Conservation (phyloP, 345 rosid species). For the Gossypium mustelinum region DNA sequence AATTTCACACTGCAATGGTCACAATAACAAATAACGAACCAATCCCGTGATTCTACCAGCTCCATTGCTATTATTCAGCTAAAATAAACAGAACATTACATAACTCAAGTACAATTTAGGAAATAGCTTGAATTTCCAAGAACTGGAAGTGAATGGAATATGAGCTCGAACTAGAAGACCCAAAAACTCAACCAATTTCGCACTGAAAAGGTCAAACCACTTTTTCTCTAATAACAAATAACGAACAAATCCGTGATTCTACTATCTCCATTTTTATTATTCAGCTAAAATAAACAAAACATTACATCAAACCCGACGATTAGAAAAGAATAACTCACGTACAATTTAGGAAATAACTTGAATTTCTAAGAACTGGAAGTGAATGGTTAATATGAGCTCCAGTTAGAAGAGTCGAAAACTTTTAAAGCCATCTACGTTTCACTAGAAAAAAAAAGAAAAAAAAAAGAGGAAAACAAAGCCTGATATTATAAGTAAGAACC, state of each 20-base stretch:
- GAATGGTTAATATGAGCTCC: not conserved
- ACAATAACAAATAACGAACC: slow-evolving; percentile 15
- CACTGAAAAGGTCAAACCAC: slow-evolving; percentile 36
- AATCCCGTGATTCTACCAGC: not conserved
- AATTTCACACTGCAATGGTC: slow-evolving; percentile 60
- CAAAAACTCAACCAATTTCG: slow-evolving; percentile 69
- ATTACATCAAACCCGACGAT: not conserved
- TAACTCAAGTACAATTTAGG: not conserved
- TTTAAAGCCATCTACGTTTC: not conserved
- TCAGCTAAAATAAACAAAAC: not conserved
- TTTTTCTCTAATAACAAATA: slow-evolving; percentile 5
- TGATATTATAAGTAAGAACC: not conserved
- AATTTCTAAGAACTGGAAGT: not conserved
- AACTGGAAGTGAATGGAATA: not conserved
- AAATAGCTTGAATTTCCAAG: not conserved
- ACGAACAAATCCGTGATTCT: slow-evolving; percentile 4
- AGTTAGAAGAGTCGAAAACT: not conserved
- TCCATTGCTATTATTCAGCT: slow-evolving; percentile 3
- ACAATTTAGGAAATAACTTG: not conserved
- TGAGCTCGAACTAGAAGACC: not conserved
- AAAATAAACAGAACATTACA: not conserved
- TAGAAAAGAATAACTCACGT: not conserved
- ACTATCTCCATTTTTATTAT: slow-evolving; percentile 4
- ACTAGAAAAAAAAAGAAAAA: not conserved
- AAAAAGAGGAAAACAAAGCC: not conserved